These are phyloP conservation scores for Tetracladium marchalianum DNA, from an alignment of 495 filamentous ascomycete genomes.

Conservation along the genomic window DNA sequence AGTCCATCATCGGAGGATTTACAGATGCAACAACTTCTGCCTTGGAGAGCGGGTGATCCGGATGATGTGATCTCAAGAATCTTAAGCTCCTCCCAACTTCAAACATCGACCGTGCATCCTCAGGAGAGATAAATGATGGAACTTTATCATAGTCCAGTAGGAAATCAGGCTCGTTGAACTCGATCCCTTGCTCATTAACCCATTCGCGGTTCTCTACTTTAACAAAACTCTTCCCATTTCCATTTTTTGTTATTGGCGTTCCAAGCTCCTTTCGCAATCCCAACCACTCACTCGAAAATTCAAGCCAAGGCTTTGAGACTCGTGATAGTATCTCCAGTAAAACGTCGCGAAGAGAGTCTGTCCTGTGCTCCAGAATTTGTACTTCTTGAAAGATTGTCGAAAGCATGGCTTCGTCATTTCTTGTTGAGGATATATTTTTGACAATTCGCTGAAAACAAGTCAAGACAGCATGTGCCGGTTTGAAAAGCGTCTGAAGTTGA, in stretches of 20 bases:
- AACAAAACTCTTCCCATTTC: conserved; percentile 45
- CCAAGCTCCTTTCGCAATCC: conserved; percentile 52
- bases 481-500: conserved; percentile 59
- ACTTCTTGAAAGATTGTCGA: conserved; percentile 56
- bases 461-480: conserved; percentile 52
- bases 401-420: conserved; percentile 58
- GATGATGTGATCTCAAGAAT: conserved; percentile 60
- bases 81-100: conserved; percentile 72
- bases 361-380: conserved; percentile 52
- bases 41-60: conserved; percentile 64
- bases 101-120: conserved; percentile 56
- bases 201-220: conserved; percentile 44
- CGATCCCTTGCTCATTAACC: conserved; percentile 43
- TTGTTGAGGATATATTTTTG: conserved; percentile 36
- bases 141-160: conserved; percentile 48
- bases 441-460: conserved; percentile 51
- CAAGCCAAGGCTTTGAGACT: conserved; percentile 60
- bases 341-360: conserved; percentile 49
- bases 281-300: conserved; percentile 66
- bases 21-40: conserved; percentile 32
- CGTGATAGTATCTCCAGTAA: conserved; percentile 56
- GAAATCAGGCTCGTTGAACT: conserved; percentile 45
- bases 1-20: conserved; percentile 49
- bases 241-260: conserved; percentile 34
- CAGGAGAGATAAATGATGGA: conserved; percentile 56